These are phyloP conservation scores for Curvularia eragrostidis DNA, from an alignment of 2,329 filamentous ascomycete genomes.

Conservation along the genomic window DNA sequence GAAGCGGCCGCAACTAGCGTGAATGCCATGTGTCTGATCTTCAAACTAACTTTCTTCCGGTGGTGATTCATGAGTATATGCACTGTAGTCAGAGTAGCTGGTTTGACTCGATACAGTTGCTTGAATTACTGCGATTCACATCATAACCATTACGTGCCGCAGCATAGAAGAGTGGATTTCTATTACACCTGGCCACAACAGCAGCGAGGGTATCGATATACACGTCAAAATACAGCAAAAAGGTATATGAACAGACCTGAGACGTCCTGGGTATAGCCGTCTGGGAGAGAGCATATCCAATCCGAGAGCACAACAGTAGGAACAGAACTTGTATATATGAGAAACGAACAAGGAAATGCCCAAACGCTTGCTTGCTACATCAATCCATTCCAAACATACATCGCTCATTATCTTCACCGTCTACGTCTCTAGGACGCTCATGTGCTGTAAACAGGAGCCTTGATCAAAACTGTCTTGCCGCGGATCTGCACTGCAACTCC, in stretches of 20 bases:
- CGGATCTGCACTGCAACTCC: slow-evolving; percentile 57
- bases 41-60: background rate
- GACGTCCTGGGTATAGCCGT: slow-evolving; percentile 23
- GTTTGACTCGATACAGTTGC: background rate
- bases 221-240: slow-evolving; percentile 25
- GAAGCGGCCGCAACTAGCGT: slow-evolving; percentile 20
- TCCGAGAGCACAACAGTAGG: slow-evolving; percentile 9
- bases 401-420: slow-evolving; percentile 7
- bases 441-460: slow-evolving; percentile 56
- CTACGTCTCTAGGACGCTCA: slow-evolving; percentile 18
- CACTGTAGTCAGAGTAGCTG: background rate
- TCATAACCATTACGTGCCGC: background rate
- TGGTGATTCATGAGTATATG: background rate
- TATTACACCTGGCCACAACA: slow-evolving; percentile 30
- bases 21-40: background rate
- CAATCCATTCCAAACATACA: slow-evolving; percentile 23
- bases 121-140: background rate
- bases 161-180: slow-evolving; percentile 4
- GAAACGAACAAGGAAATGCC: slow-evolving; percentile 14
- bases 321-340: slow-evolving; percentile 19
- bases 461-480: slow-evolving; percentile 57
- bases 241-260: slow-evolving; percentile 15
- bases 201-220: slow-evolving; percentile 47
- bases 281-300: slow-evolving; percentile 25
- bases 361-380: slow-evolving; percentile 24